Evolutionary conservation across 805 yeast species (phyloP).

Genomic region (Candida silvicultrix): DNA sequence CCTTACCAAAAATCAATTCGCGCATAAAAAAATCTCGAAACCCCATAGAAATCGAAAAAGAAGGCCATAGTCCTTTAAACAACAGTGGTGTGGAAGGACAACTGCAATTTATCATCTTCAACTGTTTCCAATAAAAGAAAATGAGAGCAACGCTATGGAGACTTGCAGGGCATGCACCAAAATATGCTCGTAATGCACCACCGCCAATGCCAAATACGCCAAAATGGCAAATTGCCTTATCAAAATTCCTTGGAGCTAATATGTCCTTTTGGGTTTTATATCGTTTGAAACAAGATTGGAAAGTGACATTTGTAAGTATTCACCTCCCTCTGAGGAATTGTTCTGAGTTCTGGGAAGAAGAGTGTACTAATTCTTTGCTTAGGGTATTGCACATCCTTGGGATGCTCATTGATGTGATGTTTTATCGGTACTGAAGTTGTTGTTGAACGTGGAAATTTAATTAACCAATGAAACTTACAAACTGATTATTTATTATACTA

Average conservation of each 20-base stretch:
- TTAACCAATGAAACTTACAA: too few species aligned
- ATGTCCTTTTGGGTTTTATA: conserved; percentile 89
- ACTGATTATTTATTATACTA: neutral
- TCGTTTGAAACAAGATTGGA: conserved; percentile 69
- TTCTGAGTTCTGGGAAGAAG: neutral
- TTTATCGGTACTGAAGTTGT: neutral
- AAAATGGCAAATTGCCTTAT: conserved; percentile 47
- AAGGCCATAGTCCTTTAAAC: neutral
- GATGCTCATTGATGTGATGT: conserved; percentile 22
- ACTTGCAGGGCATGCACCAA: conserved; percentile 14
- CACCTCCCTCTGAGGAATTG: too few species aligned
- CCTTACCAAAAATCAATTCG: too few species aligned
- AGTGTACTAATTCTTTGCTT: neutral
- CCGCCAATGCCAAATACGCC: conserved; percentile 64
- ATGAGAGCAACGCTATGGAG: neutral
- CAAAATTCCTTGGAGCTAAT: conserved; percentile 71
- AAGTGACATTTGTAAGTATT: conserved; percentile 46
- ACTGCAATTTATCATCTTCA: too few species aligned
- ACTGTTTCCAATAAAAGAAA: too few species aligned
- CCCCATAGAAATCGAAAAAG: too few species aligned
- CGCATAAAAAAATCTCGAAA: too few species aligned
- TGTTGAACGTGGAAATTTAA: neutral
- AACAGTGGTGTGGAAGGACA: too few species aligned
- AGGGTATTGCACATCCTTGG: conserved; percentile 37
- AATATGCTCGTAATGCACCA: conserved; percentile 44